Percentiles rank a stretch among this genome's conserved stretches.
phyloP scores from a whole-genome alignment of 805 yeast genomes.

The Barnettozyma vustinii region DNA sequence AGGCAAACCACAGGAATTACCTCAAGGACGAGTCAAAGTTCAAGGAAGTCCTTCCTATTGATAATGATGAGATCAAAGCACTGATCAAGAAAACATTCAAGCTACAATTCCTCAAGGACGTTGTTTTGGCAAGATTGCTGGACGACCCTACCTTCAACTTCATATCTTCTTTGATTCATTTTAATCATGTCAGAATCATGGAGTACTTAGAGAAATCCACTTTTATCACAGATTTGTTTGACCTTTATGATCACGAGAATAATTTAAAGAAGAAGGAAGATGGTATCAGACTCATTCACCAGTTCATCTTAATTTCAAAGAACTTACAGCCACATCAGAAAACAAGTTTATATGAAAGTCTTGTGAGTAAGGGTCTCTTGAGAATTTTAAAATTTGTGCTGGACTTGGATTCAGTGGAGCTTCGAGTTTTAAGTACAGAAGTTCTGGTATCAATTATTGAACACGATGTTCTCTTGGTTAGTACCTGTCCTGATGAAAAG shows the following conservation, averaged over 20 bases:
- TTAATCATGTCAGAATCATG: constrained; percentile 64
- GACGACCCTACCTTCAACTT: constrained; percentile 76
- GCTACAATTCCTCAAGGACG: constrained; percentile 79
- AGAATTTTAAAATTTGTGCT: constrained; percentile 70
- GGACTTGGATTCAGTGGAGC: constrained; percentile 39
- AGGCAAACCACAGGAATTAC: constrained; percentile 74
- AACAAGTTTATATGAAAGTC: constrained; percentile 54
- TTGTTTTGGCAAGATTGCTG: constrained; percentile 70
- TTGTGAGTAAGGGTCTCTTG: constrained; percentile 67
- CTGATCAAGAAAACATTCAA: constrained; percentile 72
- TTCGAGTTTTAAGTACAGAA: constrained; percentile 73
- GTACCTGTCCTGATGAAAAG: constrained; percentile 1
- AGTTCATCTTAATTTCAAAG: constrained; percentile 72
- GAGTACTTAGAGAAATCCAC: constrained; percentile 45
- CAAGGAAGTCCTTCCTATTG: constrained; percentile 66
- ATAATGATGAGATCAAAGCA: constrained; percentile 40
- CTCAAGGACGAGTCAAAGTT: constrained; percentile 52
- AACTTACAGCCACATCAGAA: constrained; percentile 54
- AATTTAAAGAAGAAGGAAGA: constrained; percentile 34
- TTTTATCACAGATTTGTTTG: constrained; percentile 56
- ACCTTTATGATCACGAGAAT: constrained; percentile 37
- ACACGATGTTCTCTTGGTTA: constrained; percentile 66
- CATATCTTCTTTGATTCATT: constrained; percentile 59
- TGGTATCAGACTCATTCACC: constrained; percentile 76
- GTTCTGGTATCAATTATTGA: constrained; percentile 75